Evolutionary conservation across 192 early-diverging fungal species (phyloP).

Genomic region (Coemansia javaensis): DNA sequence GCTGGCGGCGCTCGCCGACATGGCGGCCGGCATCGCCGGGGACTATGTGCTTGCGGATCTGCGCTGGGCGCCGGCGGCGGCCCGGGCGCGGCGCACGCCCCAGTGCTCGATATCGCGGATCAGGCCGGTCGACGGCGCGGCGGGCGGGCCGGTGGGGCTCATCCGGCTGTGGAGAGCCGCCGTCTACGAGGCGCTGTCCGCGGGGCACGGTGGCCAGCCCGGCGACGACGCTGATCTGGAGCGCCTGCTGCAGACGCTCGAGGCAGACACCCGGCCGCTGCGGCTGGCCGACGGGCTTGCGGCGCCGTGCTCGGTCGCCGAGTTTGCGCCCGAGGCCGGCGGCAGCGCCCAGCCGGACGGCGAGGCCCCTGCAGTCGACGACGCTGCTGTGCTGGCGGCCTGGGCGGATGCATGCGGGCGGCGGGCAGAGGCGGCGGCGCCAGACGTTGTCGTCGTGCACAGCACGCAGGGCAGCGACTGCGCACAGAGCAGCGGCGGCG

Average conservation of each 20-base stretch:
- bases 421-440: not conserved
- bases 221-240: not conserved
- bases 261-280: not conserved
- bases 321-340: not conserved
- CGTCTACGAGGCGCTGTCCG: constrained; percentile 1
- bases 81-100: not conserved
- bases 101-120: constrained; percentile 6
- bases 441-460: too few species aligned
- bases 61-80: not conserved
- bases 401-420: not conserved
- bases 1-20: not conserved
- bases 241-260: not conserved
- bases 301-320: not conserved
- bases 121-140: not conserved
- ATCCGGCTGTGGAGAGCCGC: constrained; percentile 8
- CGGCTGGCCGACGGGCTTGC: not conserved
- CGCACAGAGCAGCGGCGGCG: not conserved
- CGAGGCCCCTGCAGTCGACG: not conserved
- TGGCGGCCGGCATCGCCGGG: constrained; percentile 3
- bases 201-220: not conserved
- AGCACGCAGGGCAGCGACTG: not conserved
- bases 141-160: not conserved
- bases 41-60: constrained; percentile 2
- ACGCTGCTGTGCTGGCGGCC: not conserved
- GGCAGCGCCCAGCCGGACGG: not conserved